phyloP scores from a whole-genome alignment of 331 rosid genomes.

The Quercus lobata region DNA sequence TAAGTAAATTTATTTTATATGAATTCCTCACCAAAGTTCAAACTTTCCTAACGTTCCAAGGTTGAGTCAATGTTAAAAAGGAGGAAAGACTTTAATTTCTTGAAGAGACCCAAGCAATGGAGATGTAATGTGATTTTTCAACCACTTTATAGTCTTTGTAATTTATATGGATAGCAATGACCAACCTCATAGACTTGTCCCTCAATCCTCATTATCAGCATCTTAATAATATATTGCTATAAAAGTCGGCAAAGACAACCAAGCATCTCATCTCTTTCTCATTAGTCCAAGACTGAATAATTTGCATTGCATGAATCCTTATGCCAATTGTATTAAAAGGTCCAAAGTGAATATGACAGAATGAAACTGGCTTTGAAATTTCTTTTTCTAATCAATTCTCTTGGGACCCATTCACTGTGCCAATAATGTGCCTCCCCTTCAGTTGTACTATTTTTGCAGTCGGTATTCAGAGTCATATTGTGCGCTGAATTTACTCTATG shows the following conservation, averaged over 20 bases:
- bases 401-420: background rate
- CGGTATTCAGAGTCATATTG: background rate
- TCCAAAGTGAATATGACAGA: slow-evolving; percentile 7
- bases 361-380: background rate
- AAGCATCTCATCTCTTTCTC: background rate
- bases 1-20: too few relatives aligned
- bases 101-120: too few relatives aligned
- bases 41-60: too few relatives aligned
- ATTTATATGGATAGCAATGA: too few relatives aligned
- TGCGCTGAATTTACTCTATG: background rate
- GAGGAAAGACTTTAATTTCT: too few relatives aligned
- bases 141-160: too few relatives aligned
- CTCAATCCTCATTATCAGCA: too few relatives aligned
- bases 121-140: too few relatives aligned
- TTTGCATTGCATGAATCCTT: background rate
- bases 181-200: background rate
- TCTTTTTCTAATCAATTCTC: background rate
- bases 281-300: background rate
- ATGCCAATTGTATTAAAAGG: background rate
- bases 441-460: background rate
- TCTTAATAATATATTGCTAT: background rate
- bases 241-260: too few relatives aligned
- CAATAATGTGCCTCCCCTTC: background rate
- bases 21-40: too few relatives aligned
- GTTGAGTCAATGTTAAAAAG: too few relatives aligned